Base-by-base conservation (phyloP, 345 rosid species). In the Boechera retrofracta region DNA sequence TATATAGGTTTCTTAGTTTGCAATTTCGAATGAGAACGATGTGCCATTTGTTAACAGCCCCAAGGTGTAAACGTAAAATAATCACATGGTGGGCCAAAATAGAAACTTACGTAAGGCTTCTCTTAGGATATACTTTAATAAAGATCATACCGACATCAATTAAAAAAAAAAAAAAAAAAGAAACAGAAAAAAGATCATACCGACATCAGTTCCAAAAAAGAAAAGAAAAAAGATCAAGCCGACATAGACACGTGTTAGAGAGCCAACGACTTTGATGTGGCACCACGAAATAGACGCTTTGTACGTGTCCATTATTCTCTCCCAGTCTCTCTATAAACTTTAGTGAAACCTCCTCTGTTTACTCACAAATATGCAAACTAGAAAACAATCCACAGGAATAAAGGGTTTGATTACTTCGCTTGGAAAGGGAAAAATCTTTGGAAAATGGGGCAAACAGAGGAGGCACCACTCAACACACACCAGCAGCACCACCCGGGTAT, bases 381-480 rank as follows among this genome's bases (percentile, higher is more conserved):
- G 64, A 63, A 64, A 35, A 71, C 45, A 64, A 35, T 35, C 35
- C 5, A 7, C 33, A 48, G 35, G 49, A 57, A 58, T 48, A n/a
- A 13, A 74, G 11, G 12, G n/a, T 57, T 16, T 45, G 4, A 6
- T 67, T 31, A 5, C 15, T 11, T 48, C 3, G 0, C 29, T 74
- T 32, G 16, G 63, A 41, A 29, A 68, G 28, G 51, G n/a, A 31
- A 42, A 44, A 55, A 49, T 44, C 53, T 70, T 71, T 18, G 66
- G 53, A 57, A 57, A 28, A 71, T 71, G 81, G 64, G 47, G 6
- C 80, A 83, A 60, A 76, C 75, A n/a, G 80, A 81, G 15, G 83
- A 78, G 24, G 24, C 24, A 12, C 71, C 83, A 53, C 57, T 9
- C 31, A 42, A 49, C 9, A 33, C 26, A 71, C 47, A 33, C 55